A percentile compares a stretch with the other conserved stretches of the same genome.
phyloP scores from a whole-genome alignment of 305 asterid species.

The Withania somnifera region DNA sequence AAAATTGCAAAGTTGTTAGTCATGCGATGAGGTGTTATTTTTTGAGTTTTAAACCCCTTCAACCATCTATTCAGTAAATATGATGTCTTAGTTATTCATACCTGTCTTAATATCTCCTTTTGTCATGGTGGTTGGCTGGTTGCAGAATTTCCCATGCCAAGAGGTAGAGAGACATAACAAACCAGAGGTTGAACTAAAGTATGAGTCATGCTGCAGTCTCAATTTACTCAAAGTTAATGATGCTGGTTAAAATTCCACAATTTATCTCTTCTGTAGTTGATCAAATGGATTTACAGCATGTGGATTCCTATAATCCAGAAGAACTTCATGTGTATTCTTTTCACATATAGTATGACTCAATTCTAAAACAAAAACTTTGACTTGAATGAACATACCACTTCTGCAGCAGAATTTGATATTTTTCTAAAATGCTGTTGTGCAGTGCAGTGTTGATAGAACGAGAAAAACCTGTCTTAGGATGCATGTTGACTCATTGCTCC shows the following conservation, averaged over 20 bases:
- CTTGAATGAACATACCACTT: neutral
- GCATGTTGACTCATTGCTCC: neutral
- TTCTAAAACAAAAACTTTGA: neutral
- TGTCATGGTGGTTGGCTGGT: constrained; percentile 17
- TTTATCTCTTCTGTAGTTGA: neutral
- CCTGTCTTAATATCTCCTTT: neutral
- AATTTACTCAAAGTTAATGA: constrained; percentile 1
- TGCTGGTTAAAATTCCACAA: neutral
- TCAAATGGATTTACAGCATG: neutral
- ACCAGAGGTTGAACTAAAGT: constrained; percentile 98
- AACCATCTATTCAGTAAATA: neutral
- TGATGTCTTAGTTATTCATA: neutral
- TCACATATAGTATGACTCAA: neutral
- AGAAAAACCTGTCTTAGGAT: neutral
- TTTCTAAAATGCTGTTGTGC: neutral
- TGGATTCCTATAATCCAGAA: neutral
- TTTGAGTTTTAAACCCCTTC: neutral
- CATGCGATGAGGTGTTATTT: neutral
- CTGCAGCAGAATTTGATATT: neutral
- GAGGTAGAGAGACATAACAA: constrained; percentile 98
- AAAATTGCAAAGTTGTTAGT: neutral
- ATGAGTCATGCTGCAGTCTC: constrained; percentile 16
- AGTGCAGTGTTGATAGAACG: neutral
- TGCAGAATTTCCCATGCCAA: constrained; percentile 96
- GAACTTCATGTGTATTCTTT: neutral